phyloP scores from a whole-genome alignment of 1,139 yeast species.

The Diutina catenulata region DNA sequence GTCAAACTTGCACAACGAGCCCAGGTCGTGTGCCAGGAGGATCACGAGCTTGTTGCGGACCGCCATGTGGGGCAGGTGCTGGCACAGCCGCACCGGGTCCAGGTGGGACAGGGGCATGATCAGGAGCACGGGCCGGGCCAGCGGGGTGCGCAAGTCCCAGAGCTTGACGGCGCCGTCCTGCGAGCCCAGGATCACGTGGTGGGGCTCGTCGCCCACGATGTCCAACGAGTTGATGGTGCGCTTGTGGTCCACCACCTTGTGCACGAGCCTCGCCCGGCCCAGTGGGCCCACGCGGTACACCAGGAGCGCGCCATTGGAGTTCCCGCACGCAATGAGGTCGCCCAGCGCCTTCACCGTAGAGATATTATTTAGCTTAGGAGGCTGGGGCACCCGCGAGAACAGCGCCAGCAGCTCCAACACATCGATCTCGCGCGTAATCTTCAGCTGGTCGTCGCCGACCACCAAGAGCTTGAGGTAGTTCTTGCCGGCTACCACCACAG shows the following conservation, averaged over 20 bases:
- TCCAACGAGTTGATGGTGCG: constrained; percentile 76
- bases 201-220: constrained; percentile 35
- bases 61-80: constrained; percentile 40
- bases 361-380: constrained; percentile 24
- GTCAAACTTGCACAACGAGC: constrained; percentile 80
- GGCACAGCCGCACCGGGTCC: constrained; percentile 55
- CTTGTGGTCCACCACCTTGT: constrained; percentile 56
- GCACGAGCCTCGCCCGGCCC: constrained; percentile 28
- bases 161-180: constrained; percentile 83
- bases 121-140: constrained; percentile 32
- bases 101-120: constrained; percentile 38
- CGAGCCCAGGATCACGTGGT: constrained; percentile 66
- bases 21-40: constrained; percentile 74
- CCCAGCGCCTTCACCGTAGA: constrained; percentile 27
- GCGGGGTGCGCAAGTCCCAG: constrained; percentile 69
- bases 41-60: constrained; percentile 23
- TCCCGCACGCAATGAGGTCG: constrained; percentile 31
- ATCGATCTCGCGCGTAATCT: constrained; percentile 28
- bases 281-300: constrained; percentile 22
- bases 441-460: constrained; percentile 27
- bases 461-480: constrained; percentile 40
- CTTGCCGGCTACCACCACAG: constrained; percentile 49
- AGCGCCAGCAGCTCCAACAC: constrained; percentile 32
- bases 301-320: constrained; percentile 26
- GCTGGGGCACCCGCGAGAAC: constrained; percentile 23